Evolutionary conservation across 495 filamentous ascomycete genomes (phyloP).

Genomic region (Neurospora sp.): DNA sequence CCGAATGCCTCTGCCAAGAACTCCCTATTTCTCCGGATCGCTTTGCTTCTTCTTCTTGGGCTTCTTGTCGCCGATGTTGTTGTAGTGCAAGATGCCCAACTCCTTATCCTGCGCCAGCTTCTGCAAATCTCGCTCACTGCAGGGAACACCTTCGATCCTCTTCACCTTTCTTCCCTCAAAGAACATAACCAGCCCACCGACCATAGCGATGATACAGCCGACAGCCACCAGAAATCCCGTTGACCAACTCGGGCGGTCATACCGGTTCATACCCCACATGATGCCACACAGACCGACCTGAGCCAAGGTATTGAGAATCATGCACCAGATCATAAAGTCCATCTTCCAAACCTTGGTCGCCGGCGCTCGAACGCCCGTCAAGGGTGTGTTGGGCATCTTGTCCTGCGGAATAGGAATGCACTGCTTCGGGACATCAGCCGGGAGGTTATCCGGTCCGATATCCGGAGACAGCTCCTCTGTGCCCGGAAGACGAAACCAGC

Average conservation of each 20-base stretch:
- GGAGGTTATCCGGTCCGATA: conserved; percentile 36
- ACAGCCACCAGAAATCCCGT: conserved; percentile 66
- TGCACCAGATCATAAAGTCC: conserved; percentile 68
- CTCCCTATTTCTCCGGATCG: conserved; percentile 6
- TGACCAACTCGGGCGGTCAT: conserved; percentile 58
- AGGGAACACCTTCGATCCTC: conserved; percentile 52
- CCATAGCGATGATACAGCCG: conserved; percentile 54
- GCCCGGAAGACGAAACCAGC: conserved; percentile 60
- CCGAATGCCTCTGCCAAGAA: neutral
- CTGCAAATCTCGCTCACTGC: conserved; percentile 33
- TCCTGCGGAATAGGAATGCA: conserved; percentile 45
- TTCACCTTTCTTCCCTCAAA: conserved; percentile 56
- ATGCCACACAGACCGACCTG: conserved; percentile 59
- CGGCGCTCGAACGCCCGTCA: conserved; percentile 55
- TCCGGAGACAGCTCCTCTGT: conserved; percentile 36
- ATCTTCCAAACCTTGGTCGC: conserved; percentile 64
- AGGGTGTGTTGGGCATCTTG: conserved; percentile 44
- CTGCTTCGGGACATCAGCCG: conserved; percentile 20
- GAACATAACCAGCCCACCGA: conserved; percentile 60
- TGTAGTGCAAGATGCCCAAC: conserved; percentile 40
- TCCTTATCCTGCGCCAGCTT: conserved; percentile 37
- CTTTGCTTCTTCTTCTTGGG: conserved; percentile 28
- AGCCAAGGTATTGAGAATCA: conserved; percentile 65
- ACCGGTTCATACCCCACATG: conserved; percentile 73
- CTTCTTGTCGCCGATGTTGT: conserved; percentile 44